phyloP scores from a whole-genome alignment of 805 yeast species.

The Wilhelminamyces savonicus region DNA sequence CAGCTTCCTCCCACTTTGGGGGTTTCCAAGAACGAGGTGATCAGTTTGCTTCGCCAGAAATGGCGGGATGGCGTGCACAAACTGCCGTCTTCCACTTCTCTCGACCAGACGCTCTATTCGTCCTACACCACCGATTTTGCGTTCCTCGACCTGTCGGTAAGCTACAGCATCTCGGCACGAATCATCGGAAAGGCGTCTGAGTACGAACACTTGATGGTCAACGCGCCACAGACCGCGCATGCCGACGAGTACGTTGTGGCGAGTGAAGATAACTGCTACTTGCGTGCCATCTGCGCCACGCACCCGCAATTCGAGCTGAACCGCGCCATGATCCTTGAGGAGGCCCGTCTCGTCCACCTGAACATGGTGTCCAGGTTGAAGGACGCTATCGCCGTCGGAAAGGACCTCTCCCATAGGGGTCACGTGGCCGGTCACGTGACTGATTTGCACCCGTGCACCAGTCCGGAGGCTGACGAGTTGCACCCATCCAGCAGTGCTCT shows the following conservation, averaged over 20 bases:
- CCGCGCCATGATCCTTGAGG: conserved; percentile 23
- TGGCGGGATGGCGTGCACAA: conserved; percentile 12
- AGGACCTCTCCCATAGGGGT: conserved; percentile 11
- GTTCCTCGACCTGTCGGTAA: conserved; percentile 21
- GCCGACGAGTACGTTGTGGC: conserved; percentile 26
- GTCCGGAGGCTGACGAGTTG: not conserved
- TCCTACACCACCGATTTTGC: conserved; percentile 21
- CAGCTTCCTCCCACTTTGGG: conserved; percentile 34
- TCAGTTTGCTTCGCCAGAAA: conserved; percentile 18
- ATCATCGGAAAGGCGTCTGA: conserved; percentile 31
- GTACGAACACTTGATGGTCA: conserved; percentile 12
- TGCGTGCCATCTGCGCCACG: conserved; percentile 18
- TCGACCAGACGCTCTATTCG: conserved; percentile 2
- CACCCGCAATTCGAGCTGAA: conserved; percentile 21
- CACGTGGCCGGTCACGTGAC: no score
- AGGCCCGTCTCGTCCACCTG: conserved; percentile 26
- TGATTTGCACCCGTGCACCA: not conserved
- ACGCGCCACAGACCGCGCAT: conserved; percentile 7
- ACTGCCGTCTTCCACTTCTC: no score
- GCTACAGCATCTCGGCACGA: conserved; percentile 30
- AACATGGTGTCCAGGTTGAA: conserved; percentile 21
- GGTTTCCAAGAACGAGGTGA: conserved; percentile 21
- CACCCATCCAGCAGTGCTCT: conserved; percentile 14
- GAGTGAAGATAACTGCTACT: conserved; percentile 19
- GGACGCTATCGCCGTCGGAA: conserved; percentile 20